Evolutionary conservation across 177 flowering plant species (phyloP).

Genomic region (Tripterygium wilfordii): DNA sequence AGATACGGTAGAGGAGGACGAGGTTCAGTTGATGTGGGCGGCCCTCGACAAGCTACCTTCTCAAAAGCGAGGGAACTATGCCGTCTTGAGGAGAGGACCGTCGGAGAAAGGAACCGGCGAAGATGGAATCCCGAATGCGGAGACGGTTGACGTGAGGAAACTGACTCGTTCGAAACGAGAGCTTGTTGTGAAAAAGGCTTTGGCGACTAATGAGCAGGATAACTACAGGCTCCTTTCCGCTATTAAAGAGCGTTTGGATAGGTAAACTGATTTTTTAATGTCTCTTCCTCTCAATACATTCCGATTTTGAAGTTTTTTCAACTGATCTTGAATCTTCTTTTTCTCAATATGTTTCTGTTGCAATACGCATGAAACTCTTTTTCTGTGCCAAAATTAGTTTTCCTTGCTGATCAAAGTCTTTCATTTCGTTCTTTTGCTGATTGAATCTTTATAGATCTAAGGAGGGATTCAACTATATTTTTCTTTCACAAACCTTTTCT

Average conservation of each 20-base stretch:
- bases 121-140: slow-evolving; percentile 9
- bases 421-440: too few relatives aligned
- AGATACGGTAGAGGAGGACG: slow-evolving; percentile 52
- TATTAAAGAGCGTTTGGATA: slow-evolving; percentile 70
- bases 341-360: too few relatives aligned
- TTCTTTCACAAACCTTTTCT: too few relatives aligned
- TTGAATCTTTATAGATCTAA: too few relatives aligned
- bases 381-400: too few relatives aligned
- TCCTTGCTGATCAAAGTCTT: too few relatives aligned
- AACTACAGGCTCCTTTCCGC: slow-evolving; percentile 64
- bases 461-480: too few relatives aligned
- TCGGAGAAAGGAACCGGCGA: slow-evolving; percentile 20
- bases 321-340: too few relatives aligned
- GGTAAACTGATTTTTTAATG: slow-evolving; percentile 23
- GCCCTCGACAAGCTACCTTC: slow-evolving; percentile 68
- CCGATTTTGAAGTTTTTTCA: not conserved
- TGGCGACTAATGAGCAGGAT: slow-evolving; percentile 78
- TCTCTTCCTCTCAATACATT: too few relatives aligned
- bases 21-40: slow-evolving; percentile 73
- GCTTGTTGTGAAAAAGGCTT: slow-evolving; percentile 56
- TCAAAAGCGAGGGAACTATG: slow-evolving; percentile 40
- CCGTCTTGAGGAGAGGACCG: slow-evolving; percentile 31
- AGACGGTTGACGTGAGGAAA: slow-evolving; percentile 64
- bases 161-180: slow-evolving; percentile 52
- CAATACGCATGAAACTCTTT: too few relatives aligned